Base-by-base conservation (phyloP, 2,329 filamentous ascomycete species). In the Hymenoscyphus salicellus region DNA sequence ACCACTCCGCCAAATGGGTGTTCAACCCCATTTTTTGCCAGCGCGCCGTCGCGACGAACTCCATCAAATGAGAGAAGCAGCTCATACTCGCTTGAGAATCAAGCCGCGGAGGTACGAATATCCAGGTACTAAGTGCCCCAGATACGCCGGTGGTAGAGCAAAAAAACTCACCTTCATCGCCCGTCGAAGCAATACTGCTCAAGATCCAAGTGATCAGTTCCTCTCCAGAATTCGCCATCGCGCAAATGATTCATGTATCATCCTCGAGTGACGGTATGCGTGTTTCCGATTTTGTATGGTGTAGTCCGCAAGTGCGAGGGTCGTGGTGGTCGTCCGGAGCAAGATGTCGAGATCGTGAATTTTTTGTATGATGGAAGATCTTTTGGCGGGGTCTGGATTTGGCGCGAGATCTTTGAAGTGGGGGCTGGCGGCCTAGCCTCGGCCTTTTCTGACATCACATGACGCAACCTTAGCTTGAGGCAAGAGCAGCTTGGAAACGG, bases 91-190 rank as follows among this genome's bases (percentile, higher is more conserved):
- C 46, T 26, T 26, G 46, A 52, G 20, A 23, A 49, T 49, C 26
- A 23, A 26, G 8, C 20, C 20, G 46, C 46, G 20, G 46, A 38
- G 14, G 36, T 17, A 38, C 14, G 10, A 36, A 36, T n/a, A 10
- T 11, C 20, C 46, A 23, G 41, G n/a, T 8, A 46, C n/a, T 26
- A 20, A 52, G 23, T 30, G 28, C 6, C 3, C 11, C 4, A 14
- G 46, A n/a, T 7, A n/a, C 16, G 3, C 17, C 41, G 41, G n/a
- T n/a, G n/a, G n/a, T n/a, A n/a, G n/a, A n/a, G n/a, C n/a, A n/a
- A n/a, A 23, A 52, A 52, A 26, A 68, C 68, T 70, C 57, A 70
- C 68, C 68, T 62, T 70, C 63, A 16, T 33, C 26, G 26, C 36
- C 62, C 7, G 61, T 56, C 17, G 62, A 60, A 46, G 60, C 38